Evolutionary conservation across 306 rosid species (phyloP), one percentile per base, ranked within the genome.

Genomic region (Argentina anserina): DNA sequence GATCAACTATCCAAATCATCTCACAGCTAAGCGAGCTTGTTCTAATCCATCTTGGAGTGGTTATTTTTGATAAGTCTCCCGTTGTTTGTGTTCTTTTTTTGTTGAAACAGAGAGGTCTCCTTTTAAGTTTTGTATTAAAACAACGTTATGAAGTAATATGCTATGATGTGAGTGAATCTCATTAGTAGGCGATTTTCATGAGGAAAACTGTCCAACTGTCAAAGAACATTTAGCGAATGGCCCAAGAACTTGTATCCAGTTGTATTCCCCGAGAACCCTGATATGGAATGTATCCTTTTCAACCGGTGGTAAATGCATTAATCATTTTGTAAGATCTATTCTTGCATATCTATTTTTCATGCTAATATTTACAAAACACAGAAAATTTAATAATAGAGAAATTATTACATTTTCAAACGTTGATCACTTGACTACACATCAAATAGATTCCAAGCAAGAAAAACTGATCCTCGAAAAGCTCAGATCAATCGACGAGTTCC

Each of bases 251-350:
- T n/a, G n/a, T n/a, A n/a, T n/a, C n/a, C n/a, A n/a, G n/a, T n/a
- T n/a, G n/a, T n/a, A n/a, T n/a, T n/a, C n/a, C n/a, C 89, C 0
- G 97, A 91, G 80, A 93, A 86, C 74, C 98, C 96, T 64, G 98
- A 93, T 77, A 72, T 81, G 78, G 97, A 93, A 80, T 93, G 98
- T 93, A 93, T 88, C 96, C 96, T 90, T 84, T 61, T 43, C 25
- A 5, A 69, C 47, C 76, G 50, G 20, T 56, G 58, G 21, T 28
- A 9, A 3, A 25, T 53, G 5, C 55, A 20, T 52, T 46, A 21
- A 5, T 69, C 36, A 36, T 58, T 39, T 76, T 1, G 13, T 28
- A 43, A 60, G 20, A 43, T 59, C 20, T 60, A 58, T 31, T 29
- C 58, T 26, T 73, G 85, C 85, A 65, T 66, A 66, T 41, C 67